A percentile compares a stretch with the other conserved stretches of the same genome.
Evolutionary conservation across 2,329 filamentous ascomycete genomes (phyloP).

Genomic region (Aureobasidium namibiae): DNA sequence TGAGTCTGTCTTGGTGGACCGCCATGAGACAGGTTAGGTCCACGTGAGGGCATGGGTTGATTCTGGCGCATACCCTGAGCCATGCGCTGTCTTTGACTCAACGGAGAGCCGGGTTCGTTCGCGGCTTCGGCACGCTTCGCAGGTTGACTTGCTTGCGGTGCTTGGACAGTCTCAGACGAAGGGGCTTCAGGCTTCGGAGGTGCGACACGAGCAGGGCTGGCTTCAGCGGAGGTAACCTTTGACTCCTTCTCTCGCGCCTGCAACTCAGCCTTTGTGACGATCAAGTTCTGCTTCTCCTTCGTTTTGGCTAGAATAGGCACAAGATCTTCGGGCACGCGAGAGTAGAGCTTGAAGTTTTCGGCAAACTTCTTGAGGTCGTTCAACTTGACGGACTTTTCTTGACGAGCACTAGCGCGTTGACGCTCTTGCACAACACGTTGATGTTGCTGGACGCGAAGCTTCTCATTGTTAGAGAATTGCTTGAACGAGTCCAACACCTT

Average conservation of each 20-base stretch:
- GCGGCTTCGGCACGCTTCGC: neutral
- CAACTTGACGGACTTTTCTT: constrained; percentile 85
- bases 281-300: constrained; percentile 85
- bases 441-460: constrained; percentile 49
- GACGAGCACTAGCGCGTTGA: constrained; percentile 45
- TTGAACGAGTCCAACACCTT: constrained; percentile 57
- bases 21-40: neutral
- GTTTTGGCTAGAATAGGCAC: constrained; percentile 96
- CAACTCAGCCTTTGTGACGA: constrained; percentile 77
- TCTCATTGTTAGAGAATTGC: constrained; percentile 55
- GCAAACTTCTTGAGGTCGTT: constrained; percentile 95
- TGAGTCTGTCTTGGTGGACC: neutral
- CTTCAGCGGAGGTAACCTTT: constrained; percentile 33
- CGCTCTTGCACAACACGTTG: constrained; percentile 42
- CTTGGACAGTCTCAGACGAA: neutral
- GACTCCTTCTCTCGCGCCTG: constrained; percentile 54
- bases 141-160: neutral
- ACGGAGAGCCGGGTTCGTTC: constrained; percentile 1
- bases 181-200: constrained; percentile 15
- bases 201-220: constrained; percentile 21
- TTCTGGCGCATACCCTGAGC: neutral
- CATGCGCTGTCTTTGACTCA: constrained; percentile 6
- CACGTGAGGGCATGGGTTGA: constrained; percentile 7
- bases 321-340: constrained; percentile 82
- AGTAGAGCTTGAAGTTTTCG: constrained; percentile 85